Percentiles rank a stretch among this genome's conserved stretches.
These are phyloP conservation scores for Paramecium pentaurelia DNA, from an alignment of 73 alveolate genomes.

Conservation along the genomic window DNA sequence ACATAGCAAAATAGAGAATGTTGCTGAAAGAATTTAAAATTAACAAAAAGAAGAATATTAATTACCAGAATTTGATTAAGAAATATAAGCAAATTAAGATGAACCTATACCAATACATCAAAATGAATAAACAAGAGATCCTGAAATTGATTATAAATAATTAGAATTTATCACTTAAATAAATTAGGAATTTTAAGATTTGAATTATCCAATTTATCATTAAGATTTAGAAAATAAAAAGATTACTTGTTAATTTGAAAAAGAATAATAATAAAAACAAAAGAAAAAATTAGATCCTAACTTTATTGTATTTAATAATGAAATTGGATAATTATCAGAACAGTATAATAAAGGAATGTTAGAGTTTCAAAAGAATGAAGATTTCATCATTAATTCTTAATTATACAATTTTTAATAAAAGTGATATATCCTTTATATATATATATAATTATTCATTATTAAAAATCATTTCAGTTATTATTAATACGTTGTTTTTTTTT, in stretches of 20 bases:
- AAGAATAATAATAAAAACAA: background rate
- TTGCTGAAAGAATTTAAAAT: background rate
- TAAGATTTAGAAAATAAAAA: background rate
- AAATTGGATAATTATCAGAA: background rate
- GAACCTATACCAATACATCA: background rate
- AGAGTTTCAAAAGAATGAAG: background rate
- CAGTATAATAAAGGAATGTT: background rate
- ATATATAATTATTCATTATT: background rate
- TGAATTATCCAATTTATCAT: background rate
- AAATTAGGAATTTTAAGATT: background rate
- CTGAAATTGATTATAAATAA: background rate
- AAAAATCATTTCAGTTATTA: background rate
- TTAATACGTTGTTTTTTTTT: background rate
- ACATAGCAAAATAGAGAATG: background rate
- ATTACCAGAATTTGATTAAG: background rate
- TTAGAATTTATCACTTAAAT: background rate
- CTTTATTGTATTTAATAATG: background rate
- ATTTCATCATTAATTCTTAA: background rate
- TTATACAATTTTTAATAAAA: background rate
- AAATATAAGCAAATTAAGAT: background rate
- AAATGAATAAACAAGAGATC: background rate
- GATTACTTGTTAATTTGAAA: background rate
- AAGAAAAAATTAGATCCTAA: background rate
- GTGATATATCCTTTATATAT: background rate
- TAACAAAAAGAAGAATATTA: background rate